These are phyloP conservation scores for Fusarium foetens DNA, from an alignment of 2,329 filamentous ascomycete species.

Conservation along the genomic window DNA sequence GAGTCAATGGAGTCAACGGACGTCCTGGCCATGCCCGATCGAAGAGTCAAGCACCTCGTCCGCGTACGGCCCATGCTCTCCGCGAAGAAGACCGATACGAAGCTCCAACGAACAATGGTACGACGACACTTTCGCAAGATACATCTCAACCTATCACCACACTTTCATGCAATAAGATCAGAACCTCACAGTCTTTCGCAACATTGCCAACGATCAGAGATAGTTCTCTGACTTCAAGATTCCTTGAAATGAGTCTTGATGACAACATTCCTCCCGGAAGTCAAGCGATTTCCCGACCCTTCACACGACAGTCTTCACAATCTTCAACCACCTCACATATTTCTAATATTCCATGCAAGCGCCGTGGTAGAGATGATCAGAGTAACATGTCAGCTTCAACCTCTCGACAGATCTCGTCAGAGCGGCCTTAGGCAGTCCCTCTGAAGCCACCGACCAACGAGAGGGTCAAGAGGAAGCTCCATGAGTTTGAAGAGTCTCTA, in stretches of 20 bases:
- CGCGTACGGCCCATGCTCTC: constrained; percentile 54
- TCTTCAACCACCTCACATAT: constrained; percentile 36
- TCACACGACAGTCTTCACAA: constrained; percentile 39
- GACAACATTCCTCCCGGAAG: constrained; percentile 48
- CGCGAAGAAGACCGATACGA: constrained; percentile 54
- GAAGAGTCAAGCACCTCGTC: constrained; percentile 52
- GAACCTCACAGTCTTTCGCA: constrained; percentile 44
- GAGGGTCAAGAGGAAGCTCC: constrained; percentile 47
- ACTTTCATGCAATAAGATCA: constrained; percentile 42
- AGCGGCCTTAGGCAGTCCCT: constrained; percentile 47
- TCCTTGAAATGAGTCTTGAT: constrained; percentile 54
- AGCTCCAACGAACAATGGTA: constrained; percentile 51
- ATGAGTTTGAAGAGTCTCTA: constrained; percentile 48
- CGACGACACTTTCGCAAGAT: constrained; percentile 35
- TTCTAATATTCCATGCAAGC: constrained; percentile 46
- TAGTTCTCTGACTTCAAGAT: constrained; percentile 55
- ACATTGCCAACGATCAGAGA: constrained; percentile 51
- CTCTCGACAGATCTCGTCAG: constrained; percentile 30
- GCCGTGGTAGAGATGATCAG: constrained; percentile 38
- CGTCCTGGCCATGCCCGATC: constrained; percentile 60
- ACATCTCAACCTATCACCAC: constrained; percentile 21
- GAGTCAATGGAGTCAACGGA: constrained; percentile 46
- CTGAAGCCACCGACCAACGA: constrained; percentile 49
- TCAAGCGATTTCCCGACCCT: constrained; percentile 60
- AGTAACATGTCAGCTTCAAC: constrained; percentile 19